Base-by-base conservation (phyloP, 2,329 filamentous ascomycete species). In the Elsinoe batatas region DNA sequence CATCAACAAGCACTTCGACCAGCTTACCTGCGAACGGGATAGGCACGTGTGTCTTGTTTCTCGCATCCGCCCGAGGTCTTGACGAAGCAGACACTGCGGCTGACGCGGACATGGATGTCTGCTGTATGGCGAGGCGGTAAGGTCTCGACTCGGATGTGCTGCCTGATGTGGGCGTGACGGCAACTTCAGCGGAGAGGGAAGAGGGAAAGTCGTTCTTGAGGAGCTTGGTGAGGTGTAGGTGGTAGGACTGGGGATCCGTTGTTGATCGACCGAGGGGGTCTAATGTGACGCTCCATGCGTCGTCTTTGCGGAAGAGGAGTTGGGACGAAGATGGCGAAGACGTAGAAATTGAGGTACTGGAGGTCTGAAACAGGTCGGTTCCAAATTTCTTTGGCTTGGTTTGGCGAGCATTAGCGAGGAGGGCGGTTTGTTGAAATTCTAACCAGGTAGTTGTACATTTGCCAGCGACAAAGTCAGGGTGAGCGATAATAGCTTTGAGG, bases 141-240 rank as follows among this genome's bases (percentile, higher is more conserved):
- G 67, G 69, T 11, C 65, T 67, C 15, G 68, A 64, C 5, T 65
- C 36, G 1, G 66, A 3, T 64, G 51, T 3, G 62, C 56, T 1
- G 22, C 18, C 20, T n/a, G 66, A 61, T 5, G 64, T 64, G 0
- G 72, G 64, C 3, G 76, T 78, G 64, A 77, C 72, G 49, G 75
- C 63, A 7, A 80, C 69, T 6, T 81, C 77, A 1, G 80, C 80
- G 1, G 74, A 65, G 0, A 84, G 69, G 0, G 75, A 74, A 2
- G 72, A 59, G 0, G 82, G 81, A 59, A 84, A 84, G 54, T 83
- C 79, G 63, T 84, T 83, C 22, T 75, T 75, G 0, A 80, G 69
- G 11, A 85, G 68, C 7, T 74, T 74, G 0, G 74, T 74, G 10
- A 84, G 66, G 56, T 74, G 71, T 4, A 84, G 65, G 60, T 83